phyloP scores from a whole-genome alignment of 2,329 filamentous ascomycete genomes.

The Alternaria arborescens region DNA sequence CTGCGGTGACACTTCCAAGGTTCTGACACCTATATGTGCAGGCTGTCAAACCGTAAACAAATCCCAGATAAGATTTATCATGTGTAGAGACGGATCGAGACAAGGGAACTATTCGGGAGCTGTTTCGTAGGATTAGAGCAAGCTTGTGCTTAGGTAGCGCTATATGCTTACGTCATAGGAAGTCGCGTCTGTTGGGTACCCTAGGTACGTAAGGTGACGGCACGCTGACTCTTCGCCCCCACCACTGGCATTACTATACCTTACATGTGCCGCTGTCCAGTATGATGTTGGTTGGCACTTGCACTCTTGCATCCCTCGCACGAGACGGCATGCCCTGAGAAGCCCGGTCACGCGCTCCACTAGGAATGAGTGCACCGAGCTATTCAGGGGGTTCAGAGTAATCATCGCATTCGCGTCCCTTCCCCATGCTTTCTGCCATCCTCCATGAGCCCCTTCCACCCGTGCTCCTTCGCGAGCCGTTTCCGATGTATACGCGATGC shows the following conservation, averaged over 20 bases:
- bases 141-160: background rate
- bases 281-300: background rate
- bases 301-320: background rate
- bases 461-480: conserved; percentile 2
- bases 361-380: background rate
- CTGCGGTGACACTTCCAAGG: background rate
- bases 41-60: background rate
- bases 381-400: background rate
- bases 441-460: background rate
- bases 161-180: background rate
- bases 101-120: background rate
- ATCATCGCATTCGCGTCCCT: background rate
- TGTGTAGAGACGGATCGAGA: background rate
- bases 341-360: background rate
- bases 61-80: too few relatives aligned
- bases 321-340: background rate
- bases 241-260: background rate
- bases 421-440: conserved; percentile 1
- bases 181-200: background rate
- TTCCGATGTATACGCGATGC: background rate
- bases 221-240: background rate
- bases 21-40: background rate
- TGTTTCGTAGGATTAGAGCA: background rate
- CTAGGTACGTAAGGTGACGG: background rate
- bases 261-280: background rate